Base-by-base conservation (phyloP, 495 filamentous ascomycete species). In the Neurospora tetrasperma region DNA sequence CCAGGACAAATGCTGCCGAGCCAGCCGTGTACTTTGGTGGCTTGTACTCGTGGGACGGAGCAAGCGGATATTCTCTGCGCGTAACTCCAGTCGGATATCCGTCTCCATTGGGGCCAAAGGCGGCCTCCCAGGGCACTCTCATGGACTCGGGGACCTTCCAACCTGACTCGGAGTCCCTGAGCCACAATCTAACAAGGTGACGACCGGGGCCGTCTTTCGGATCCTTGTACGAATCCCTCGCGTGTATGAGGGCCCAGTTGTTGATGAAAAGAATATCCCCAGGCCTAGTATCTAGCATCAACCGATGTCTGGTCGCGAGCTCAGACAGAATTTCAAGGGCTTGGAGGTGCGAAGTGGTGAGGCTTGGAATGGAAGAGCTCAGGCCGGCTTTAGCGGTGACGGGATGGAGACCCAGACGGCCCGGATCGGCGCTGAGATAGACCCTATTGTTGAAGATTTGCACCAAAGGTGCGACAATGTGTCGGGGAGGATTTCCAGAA, bases 191-290 rank as follows among this genome's bases (percentile, higher is more conserved):
- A 8, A 88, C 83, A 11, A 88, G 74, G 72, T 88, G 86, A 42
- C 86, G 81, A 70, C 80, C 18, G 69, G 78, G 69, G 20, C 70
- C 71, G 18, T 71, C 70, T 16, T 70, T 68, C 3, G 75, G 70
- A 73, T 88, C 85, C 42, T 77, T 69, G 73, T 87, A 89, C 3
- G 80, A 74, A 42, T 85, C 84, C 2, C 88, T 82, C 20, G 83
- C 87, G 78, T 92, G 90, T 70, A 91, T 83, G 8, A 89, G 76
- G 6, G 82, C 82, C 38, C 89, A 81, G 72, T 92, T 92, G 75
- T 92, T 90, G 73, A 90, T 82, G 73, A 89, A 88, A 46, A 89
- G 79, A 18, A 92, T 81, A 77, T 92, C 90, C 0, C 89, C 90
- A 8, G 82, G 80, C 69, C 84, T 81, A 35, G 88, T 84, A 35